Evolutionary conservation across 129 eudicot genomes (phyloP).

Genomic region (Helianthus tuberosus): DNA sequence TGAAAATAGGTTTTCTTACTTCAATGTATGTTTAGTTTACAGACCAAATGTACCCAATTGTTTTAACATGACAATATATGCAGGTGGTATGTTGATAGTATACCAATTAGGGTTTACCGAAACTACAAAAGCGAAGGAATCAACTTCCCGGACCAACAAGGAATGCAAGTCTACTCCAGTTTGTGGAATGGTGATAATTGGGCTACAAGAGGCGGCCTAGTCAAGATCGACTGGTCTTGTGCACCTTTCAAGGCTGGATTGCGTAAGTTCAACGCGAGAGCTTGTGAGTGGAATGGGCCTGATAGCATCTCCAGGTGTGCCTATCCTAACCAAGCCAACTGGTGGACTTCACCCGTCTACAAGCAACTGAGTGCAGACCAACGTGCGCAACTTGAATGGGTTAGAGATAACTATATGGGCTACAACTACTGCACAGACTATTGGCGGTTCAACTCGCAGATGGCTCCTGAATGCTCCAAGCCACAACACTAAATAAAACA

Average conservation of each 20-base stretch:
- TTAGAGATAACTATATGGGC: constrained; percentile 57
- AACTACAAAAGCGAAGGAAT: no score
- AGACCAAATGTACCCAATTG: no score
- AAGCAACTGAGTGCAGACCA: not conserved
- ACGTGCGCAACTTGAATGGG: constrained; percentile 41
- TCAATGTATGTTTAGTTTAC: no score
- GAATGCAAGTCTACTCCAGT: constrained; percentile 34
- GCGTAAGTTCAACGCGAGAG: constrained; percentile 47
- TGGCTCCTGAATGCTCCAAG: no score
- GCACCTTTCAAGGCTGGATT: constrained; percentile 72
- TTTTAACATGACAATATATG: no score
- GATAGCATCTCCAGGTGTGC: not conserved
- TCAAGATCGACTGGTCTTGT: constrained; percentile 60
- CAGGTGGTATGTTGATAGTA: no score
- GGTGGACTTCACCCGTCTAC: no score
- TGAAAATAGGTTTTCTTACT: no score
- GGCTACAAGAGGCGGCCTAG: constrained; percentile 74
- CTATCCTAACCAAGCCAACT: no score
- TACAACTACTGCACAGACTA: constrained; percentile 62
- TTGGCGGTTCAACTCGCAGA: constrained; percentile 28
- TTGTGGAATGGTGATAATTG: constrained; percentile 76
- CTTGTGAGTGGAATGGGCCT: constrained; percentile 44
- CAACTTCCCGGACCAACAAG: no score
- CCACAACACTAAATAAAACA: no score
- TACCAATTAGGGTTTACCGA: no score